Evolutionary conservation across 345 rosid genomes (phyloP), one percentile per base, ranked within the genome.

Genomic region (Nasturtium officinale): DNA sequence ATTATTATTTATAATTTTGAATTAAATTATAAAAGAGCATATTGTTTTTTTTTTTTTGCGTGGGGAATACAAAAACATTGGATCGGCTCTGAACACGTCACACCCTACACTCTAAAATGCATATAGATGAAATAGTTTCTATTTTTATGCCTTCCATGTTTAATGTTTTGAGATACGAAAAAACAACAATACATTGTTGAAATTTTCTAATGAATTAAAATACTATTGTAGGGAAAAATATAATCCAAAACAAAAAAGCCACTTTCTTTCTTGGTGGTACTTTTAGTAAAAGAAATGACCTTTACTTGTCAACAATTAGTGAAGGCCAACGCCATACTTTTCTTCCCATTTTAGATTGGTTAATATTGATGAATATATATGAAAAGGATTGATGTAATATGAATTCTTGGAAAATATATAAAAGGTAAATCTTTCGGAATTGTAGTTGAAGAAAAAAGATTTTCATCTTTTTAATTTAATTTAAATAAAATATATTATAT

Each of bases 241-340:
- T n/a, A n/a, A n/a, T n/a, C n/a, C n/a, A n/a, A n/a, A n/a, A n/a
- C n/a, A n/a, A n/a, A n/a, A n/a, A n/a, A 23, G 28, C n/a, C 67
- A 74, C 61, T 67, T 74, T 74, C 46, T 61, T 66, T 66, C 66
- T 47, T 74, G 45, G 18, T 65, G 59, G 30, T 54, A 47, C 26
- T 25, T 65, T 37, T 35, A 35, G 58, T 21, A 73, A 74, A 74
- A 67, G 67, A 74, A 67, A 54, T 67, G 45, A 43, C 18, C 54
- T 74, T 74, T 74, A 13, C 60, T 66, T 74, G 78, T 74, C 61
- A 40, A 74, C n/a, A 48, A 54, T 74, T 74, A 66, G 73, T 61
- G 28, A 67, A 37, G 78, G 26, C 66, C 12, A 65, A 65, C 21
- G 21, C 68, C 50, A 33, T 52, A 56, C 50, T 30, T 16, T 47